Percentiles rank a stretch among this genome's conserved stretches.
Evolutionary conservation across 257 asterid species (phyloP).

Genomic region (Solanum chiquidenum): DNA sequence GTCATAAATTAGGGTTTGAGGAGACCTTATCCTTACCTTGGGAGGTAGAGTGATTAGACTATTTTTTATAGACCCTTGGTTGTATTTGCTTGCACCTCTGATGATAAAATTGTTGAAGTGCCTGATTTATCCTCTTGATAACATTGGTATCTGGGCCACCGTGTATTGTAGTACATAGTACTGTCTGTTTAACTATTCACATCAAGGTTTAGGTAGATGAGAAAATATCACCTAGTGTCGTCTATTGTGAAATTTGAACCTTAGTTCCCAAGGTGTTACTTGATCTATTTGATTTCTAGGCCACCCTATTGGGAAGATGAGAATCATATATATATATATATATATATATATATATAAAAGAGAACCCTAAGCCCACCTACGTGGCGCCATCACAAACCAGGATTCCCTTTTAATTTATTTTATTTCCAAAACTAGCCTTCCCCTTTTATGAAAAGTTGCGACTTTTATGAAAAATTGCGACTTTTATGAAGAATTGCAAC

Average conservation of each 20-base stretch:
- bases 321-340: no score
- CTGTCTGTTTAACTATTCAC: no score
- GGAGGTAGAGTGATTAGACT: not conserved
- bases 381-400: no score
- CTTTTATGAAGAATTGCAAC: no score
- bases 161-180: not conserved
- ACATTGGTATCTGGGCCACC: not conserved
- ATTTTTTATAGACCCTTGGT: not conserved
- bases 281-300: not conserved
- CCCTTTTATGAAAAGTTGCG: no score
- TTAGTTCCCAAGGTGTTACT: not conserved
- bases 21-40: no score
- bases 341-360: no score
- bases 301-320: not conserved
- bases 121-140: not conserved
- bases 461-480: no score
- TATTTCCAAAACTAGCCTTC: no score
- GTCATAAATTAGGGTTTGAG: no score
- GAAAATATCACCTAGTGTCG: not conserved
- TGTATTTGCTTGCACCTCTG: not conserved
- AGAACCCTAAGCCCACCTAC: no score
- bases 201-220: not conserved
- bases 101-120: not conserved
- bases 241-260: not conserved
- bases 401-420: no score